Evolutionary conservation across 106 monocot species (phyloP), one percentile per base, ranked within the genome.

Genomic region (Dioscorea zingiberensis): DNA sequence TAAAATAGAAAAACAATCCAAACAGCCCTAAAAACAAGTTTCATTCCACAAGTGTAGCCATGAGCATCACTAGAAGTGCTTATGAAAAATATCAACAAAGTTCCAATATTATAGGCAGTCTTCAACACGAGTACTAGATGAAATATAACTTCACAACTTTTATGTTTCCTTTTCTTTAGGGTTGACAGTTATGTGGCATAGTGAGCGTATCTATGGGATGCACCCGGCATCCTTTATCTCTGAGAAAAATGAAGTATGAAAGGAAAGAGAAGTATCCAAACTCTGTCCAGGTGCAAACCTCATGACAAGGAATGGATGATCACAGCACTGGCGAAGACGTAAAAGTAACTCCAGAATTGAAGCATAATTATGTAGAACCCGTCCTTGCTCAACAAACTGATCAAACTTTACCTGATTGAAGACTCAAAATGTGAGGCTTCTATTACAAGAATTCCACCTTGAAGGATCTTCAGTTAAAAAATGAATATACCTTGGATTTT

Each of bases 291-390:
- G 67, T 63, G 46, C 69, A 65, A 64, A 97, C 95, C 95, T 97
- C 83, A 88, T 77, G 12, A 97, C 88, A 61, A 97, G 88, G 54
- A 92, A 97, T 47, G 95, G 95, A 75, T 97, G 95, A 63, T 97
- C 91, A 66, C 95, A 97, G 63, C 95, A 97, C 46, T 97, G 95
- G 19, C 95, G 85, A 70, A 97, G 85, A 27, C 95, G 91, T 69
- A 97, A 84, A 76, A 97, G 88, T 69, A 97, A 77, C 83, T 97
- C 95, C 63, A 97, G 68, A 59, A 97, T 97, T 28, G 95, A 97
- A 74, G 91, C 95, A 86, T 97, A 97, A 73, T 97, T 97, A 75
- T 97, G 95, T 80, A 97, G 85, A 69, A 97, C 86, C 46, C 88
- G 78, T 54, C 95, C 91, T 97, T 97, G 95, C 55, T 88, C 95